These are phyloP conservation scores for Lodderomyces parapsilosis DNA, from an alignment of 1,139 yeast genomes.

Conservation along the genomic window DNA sequence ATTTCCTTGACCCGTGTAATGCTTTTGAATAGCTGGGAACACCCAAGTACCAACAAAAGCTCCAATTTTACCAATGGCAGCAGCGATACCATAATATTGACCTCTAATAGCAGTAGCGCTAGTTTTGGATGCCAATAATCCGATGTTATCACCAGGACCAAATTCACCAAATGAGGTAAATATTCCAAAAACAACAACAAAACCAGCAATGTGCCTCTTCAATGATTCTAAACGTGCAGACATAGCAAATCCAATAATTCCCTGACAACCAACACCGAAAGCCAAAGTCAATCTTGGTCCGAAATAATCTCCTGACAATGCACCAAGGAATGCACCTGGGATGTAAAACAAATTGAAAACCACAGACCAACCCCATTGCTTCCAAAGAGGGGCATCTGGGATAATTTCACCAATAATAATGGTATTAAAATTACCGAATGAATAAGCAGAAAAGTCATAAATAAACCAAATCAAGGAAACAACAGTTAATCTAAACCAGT, in stretches of 20 bases:
- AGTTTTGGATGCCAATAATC: constrained; percentile 82
- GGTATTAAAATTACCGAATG: constrained; percentile 81
- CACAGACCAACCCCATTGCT: constrained; percentile 89
- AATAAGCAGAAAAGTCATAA: constrained; percentile 83
- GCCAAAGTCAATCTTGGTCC: constrained; percentile 83
- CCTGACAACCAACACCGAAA: constrained; percentile 70
- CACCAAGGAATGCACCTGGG: constrained; percentile 89
- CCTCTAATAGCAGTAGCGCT: constrained; percentile 88
- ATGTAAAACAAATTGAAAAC: constrained; percentile 83
- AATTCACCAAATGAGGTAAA: constrained; percentile 86
- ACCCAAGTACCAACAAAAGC: constrained; percentile 89
- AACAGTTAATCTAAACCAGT: constrained; percentile 74
- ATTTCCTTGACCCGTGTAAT: constrained; percentile 25
- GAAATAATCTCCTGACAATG: constrained; percentile 70
- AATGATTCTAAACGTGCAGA: constrained; percentile 65
- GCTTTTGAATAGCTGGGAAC: constrained; percentile 69
- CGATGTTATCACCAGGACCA: constrained; percentile 93
- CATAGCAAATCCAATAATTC: constrained; percentile 81
- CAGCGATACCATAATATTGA: constrained; percentile 86
- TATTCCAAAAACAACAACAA: constrained; percentile 83
- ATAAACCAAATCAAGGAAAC: constrained; percentile 85
- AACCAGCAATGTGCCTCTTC: constrained; percentile 64
- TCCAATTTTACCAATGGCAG: constrained; percentile 88
- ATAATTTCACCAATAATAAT: constrained; percentile 60
- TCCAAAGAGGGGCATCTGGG: constrained; percentile 49